phyloP scores from a whole-genome alignment of 2,329 filamentous ascomycete species.

The Neonectria hederae region DNA sequence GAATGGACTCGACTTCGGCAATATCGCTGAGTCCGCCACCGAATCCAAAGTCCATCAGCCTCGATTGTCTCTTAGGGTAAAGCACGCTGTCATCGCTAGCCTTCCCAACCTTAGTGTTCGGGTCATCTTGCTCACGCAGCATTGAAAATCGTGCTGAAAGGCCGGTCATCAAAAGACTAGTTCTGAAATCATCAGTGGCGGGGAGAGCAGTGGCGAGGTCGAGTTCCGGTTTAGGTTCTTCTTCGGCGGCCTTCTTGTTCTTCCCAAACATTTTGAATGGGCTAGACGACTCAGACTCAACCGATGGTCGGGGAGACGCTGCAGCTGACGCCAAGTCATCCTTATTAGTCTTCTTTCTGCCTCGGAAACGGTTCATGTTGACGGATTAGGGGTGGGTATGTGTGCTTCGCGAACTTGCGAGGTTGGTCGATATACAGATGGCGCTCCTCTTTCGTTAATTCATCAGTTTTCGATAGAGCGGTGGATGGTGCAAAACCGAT shows the following conservation, averaged over 20 bases:
- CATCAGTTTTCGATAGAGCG: slow-evolving; percentile 27
- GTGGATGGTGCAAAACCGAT: background rate
- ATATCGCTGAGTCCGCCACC: slow-evolving; percentile 78
- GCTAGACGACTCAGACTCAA: slow-evolving; percentile 63
- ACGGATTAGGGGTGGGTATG: slow-evolving; percentile 5
- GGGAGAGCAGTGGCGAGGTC: slow-evolving; percentile 81
- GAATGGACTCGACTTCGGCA: slow-evolving; percentile 87
- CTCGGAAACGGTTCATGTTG: slow-evolving; percentile 80
- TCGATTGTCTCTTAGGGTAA: slow-evolving; percentile 81
- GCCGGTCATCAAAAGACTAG: slow-evolving; percentile 94
- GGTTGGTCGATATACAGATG: slow-evolving; percentile 13
- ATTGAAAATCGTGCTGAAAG: slow-evolving; percentile 96
- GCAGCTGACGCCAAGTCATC: slow-evolving; percentile 57
- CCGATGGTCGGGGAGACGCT: slow-evolving; percentile 55
- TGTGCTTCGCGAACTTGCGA: background rate
- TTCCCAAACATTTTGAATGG: slow-evolving; percentile 66
- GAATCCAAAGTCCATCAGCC: slow-evolving; percentile 75
- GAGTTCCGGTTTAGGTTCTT: slow-evolving; percentile 71
- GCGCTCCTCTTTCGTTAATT: slow-evolving; percentile 30
- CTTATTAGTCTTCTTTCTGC: slow-evolving; percentile 74
- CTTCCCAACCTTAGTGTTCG: slow-evolving; percentile 87
- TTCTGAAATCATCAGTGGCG: slow-evolving; percentile 88
- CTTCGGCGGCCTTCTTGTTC: slow-evolving; percentile 63
- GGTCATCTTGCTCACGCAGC: slow-evolving; percentile 94
- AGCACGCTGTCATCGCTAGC: slow-evolving; percentile 95